Percentiles rank a stretch among this genome's conserved stretches.
phyloP scores from a whole-genome alignment of 2,329 filamentous ascomycete species.

The Curvularia sp. region DNA sequence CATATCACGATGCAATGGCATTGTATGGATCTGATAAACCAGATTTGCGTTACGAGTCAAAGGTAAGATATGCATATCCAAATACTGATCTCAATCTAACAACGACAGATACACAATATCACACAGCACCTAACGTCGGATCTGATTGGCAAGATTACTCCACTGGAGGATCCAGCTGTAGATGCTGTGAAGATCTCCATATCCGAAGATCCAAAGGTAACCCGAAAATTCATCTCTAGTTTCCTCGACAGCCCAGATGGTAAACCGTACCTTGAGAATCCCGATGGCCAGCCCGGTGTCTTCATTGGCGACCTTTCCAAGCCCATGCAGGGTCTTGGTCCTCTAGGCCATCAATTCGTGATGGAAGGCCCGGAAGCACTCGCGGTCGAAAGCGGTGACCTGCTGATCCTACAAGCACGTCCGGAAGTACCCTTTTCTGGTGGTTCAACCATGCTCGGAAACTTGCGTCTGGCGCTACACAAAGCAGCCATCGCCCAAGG shows the following conservation, averaged over 20 bases:
- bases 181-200: constrained; percentile 76
- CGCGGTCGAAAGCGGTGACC: constrained; percentile 68
- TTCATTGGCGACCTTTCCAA: constrained; percentile 76
- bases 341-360: constrained; percentile 76
- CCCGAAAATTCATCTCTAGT: constrained; percentile 66
- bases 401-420: constrained; percentile 83
- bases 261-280: constrained; percentile 68
- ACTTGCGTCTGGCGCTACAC: constrained; percentile 74
- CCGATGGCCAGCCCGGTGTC: constrained; percentile 79
- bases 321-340: constrained; percentile 77
- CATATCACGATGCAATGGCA: constrained; percentile 80
- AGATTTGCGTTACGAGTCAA: constrained; percentile 76
- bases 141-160: constrained; percentile 77
- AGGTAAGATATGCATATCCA: constrained; percentile 54
- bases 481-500: constrained; percentile 69
- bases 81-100: constrained; percentile 21
- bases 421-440: constrained; percentile 69
- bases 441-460: constrained; percentile 75
- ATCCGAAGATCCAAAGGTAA: constrained; percentile 59
- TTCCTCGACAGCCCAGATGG: constrained; percentile 74
- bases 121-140: constrained; percentile 67
- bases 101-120: constrained; percentile 67
- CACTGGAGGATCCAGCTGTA: constrained; percentile 70
- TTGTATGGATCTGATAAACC: constrained; percentile 91
- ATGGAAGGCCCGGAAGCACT: constrained; percentile 63